Base-by-base conservation (phyloP, 805 yeast species). In the Schwanniomyces vanrijiae region DNA sequence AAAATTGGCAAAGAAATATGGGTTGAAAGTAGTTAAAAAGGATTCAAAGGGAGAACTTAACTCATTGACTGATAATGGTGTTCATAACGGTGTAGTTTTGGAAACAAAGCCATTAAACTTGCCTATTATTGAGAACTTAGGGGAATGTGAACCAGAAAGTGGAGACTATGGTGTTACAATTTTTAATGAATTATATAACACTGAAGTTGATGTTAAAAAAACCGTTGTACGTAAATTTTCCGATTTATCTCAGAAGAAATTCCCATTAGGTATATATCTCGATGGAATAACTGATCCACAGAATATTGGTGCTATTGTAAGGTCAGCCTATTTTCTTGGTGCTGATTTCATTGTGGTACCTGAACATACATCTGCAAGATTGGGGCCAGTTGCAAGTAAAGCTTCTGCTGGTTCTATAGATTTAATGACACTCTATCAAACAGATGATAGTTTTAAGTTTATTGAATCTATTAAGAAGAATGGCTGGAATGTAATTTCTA, bases 271-370 rank as follows among this genome's bases (percentile, higher is more conserved):
- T 0, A 54, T 90, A 3, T 89, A 77, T 55, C 66, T 90, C 21
- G 96, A 90, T 63, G 89, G 87, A 48, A 75, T 90, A 38, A 81
- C 88, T 11, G 96, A 90, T 62, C 92, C 96, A 0, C 95, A 88
- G 61, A 90, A 90, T 61, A 72, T 88, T 55, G 97, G 97, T 6
- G 94, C 92, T 20, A 81, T 90, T 37, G 66, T 88, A 24, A 71
- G 97, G 60, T 80, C 90, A 2, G 92, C 95, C 0, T 86, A 83
- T 66, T 90, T 76, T 65, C 70, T 90, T 11, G 96, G 96, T 7
- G 96, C 77, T 2, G 96, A 90, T 65, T 86, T 88, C 58, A 69
- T 89, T 5, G 81, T 86, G 1, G 66, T 85, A 37, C 85, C 95
- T 1, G 82, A 79, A 29, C 78, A 77, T 43, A 85, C 88, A 58